Base-by-base conservation (phyloP, 1,284 basidiomycete species). In the Rhodotorula sp. region DNA sequence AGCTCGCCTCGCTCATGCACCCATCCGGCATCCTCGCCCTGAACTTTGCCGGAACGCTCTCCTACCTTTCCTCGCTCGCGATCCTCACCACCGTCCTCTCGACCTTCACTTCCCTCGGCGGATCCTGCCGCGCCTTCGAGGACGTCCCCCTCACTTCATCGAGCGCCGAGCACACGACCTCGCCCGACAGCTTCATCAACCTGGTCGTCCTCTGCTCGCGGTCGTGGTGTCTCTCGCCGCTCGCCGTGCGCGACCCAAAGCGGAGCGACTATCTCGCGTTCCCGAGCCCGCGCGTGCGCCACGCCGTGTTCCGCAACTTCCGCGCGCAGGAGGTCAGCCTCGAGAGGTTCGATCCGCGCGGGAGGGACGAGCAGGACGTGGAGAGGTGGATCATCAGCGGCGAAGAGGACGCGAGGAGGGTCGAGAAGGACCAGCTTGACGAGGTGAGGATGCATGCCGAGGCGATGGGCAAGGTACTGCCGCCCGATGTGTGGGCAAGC, bases 1-100 rank as follows among this genome's bases (percentile, higher is more conserved):
- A 88, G 66, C 80, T 94, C 60, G 88, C 87, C 77, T 79, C 80
- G 8, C 79, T 89, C 25, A 85, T 95, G 80, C 85, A 86, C n/a
- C 83, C 86, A 1, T 87, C 91, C 65, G 93, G 91, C 3, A 84
- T 93, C 9, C 81, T 95, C 16, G 91, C 88, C 16, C 88, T 95
- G 77, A 91, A 91, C 79, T 87, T 89, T 80, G 92, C 88, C 7
- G 93, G 93, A 17, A 81, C 84, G 58, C 80, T 90, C 21, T 82
- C 82, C 48, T 90, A 89, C 5, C 82, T 86, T 59, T 84, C 91
- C 0, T 86, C 90, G 0, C 85, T 84, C 65, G 85, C 89, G 41
- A 85, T 96, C 52, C 80, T 90, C 12, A 81, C 85, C 41, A 96
- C 93, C 0, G 81, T 97, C 4, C 81, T 81, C 84, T 74, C 84